Conservation (phyloP, 176 grass and related monocot species). For the Avena atlantica region DNA sequence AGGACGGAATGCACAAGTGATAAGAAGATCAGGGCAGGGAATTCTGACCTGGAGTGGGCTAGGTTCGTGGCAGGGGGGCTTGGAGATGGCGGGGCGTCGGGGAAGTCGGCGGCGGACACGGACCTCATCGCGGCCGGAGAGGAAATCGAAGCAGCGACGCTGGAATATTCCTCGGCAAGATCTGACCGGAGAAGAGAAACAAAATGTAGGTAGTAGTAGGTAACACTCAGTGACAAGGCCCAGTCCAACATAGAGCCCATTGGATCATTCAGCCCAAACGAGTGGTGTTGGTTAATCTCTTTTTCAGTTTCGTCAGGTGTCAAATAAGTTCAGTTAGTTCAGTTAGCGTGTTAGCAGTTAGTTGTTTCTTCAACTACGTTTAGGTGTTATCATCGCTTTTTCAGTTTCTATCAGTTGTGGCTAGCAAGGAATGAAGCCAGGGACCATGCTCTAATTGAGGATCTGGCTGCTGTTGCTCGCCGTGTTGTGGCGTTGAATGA, state of each 20-base stretch:
- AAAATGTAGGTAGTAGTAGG: no score
- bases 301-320: no score
- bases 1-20: not conserved
- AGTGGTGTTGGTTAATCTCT: not conserved
- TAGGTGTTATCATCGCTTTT: no score
- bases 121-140: constrained; percentile 37
- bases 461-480: no score
- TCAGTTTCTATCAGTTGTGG: no score
- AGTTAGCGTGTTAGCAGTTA: no score
- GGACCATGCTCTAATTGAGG: no score
- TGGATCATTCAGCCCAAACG: not conserved
- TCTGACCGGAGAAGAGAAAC: not conserved
- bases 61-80: constrained; percentile 20
- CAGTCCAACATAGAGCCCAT: not conserved
- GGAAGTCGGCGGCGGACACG: constrained; percentile 36
- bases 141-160: not conserved
- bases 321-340: no score
- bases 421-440: no score
- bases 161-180: constrained; percentile 13
- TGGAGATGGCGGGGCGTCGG: constrained; percentile 48
- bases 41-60: constrained; percentile 45
- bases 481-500: no score
- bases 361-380: no score
- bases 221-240: not conserved
- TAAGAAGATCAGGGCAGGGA: not conserved